Evolutionary conservation across 805 yeast species (phyloP), one percentile per base, ranked within the genome.

Genomic region (Ogataea kodamae): DNA sequence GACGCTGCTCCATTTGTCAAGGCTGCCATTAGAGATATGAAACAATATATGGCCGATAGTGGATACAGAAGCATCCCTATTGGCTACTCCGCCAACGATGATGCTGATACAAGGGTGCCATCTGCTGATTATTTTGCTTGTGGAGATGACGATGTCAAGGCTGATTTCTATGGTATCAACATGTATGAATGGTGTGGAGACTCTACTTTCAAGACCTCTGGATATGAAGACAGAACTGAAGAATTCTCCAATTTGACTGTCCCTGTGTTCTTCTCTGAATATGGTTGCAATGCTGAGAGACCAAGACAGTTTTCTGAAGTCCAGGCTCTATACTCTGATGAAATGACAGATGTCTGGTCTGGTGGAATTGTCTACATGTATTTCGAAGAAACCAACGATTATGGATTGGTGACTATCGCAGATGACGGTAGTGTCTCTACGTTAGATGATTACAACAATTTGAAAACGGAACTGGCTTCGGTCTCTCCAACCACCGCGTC

Each of bases 361-460:
- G 96, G 96, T 56, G 96, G 96, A 62, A 83, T 86, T 50, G 90
- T 84, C 34, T 86, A 87, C 72, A 84, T 84, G 92, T 86, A 84
- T 66, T 83, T 80, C 59, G 77, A 87, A 67, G 96, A 86, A 63
- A 78, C 62, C 28, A 87, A 87, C 63, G 60, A 83, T 47, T 86
- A 85, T 56, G 96, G 96, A 42, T 70, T 86, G 42, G 94, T 86
- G 16, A 53, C 78, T 19, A 63, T 81, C 30, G 53, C 50, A 16
- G 70, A 63, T 51, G 34, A 33, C 17, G 50, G 46, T 30, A 20
- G 43, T 11, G 87, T 82, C 34, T 61, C 68, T 15, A 82, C 89
- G 5, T 55, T 81, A 49, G 63, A 53, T 5, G 92, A 83, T 63
- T 83, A 66, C 68, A 57, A 53, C 55, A 48, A 75, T 68, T 65